Evolutionary conservation across 768 basidiomycete genomes (phyloP).

Genomic region (Mycena latifolia): DNA sequence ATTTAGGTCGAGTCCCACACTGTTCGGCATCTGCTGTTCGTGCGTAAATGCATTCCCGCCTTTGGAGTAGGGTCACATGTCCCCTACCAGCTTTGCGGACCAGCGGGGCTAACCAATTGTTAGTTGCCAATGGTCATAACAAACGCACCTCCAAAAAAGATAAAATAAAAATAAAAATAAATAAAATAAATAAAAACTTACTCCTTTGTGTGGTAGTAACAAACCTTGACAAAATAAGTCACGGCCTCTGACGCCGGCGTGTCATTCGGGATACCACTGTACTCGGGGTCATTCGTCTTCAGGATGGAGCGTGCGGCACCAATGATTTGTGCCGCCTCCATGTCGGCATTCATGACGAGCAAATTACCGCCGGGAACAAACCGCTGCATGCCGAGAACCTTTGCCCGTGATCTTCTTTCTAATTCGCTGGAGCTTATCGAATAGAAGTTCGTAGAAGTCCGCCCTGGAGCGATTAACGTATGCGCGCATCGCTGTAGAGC

Average conservation of each 20-base stretch:
- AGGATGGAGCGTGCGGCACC: constrained; percentile 22
- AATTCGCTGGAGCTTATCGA: constrained; percentile 15
- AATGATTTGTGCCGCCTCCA: constrained; percentile 31
- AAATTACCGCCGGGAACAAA: constrained; percentile 28
- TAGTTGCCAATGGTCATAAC: too few species aligned
- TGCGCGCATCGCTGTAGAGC: neutral
- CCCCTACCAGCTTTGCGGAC: too few species aligned
- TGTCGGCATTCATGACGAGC: constrained; percentile 24
- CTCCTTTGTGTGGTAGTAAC: neutral
- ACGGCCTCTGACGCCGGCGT: neutral
- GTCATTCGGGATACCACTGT: constrained; percentile 22
- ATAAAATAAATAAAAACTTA: neutral
- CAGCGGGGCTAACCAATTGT: too few species aligned
- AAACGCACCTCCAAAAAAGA: too few species aligned
- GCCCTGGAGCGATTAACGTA: neutral
- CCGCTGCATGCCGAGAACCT: constrained; percentile 10
- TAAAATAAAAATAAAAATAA: too few species aligned
- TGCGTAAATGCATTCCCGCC: too few species aligned
- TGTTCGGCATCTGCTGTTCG: too few species aligned
- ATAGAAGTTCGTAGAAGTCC: constrained; percentile 21
- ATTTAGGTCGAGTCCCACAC: too few species aligned
- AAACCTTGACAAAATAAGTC: constrained; percentile 3
- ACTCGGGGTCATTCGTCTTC: constrained; percentile 15
- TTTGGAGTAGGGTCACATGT: too few species aligned
- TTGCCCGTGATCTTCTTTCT: constrained; percentile 10